Conservation (phyloP, 2,329 filamentous ascomycete species). For the Aspergillus novofumigatus region DNA sequence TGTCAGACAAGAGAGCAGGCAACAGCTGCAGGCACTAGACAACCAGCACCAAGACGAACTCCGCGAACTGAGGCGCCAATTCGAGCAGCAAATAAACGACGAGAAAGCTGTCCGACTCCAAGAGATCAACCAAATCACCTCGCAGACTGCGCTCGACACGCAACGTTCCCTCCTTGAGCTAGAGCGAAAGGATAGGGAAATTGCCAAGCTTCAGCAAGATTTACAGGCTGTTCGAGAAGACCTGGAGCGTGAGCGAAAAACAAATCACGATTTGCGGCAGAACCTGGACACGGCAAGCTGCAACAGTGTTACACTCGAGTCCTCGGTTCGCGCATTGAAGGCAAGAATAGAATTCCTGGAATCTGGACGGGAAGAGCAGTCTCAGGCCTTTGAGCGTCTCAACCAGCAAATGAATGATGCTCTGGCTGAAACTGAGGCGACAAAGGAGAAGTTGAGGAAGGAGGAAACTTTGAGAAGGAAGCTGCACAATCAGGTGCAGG, state of each 20-base stretch:
- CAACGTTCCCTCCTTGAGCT: constrained; percentile 43
- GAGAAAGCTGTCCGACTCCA: constrained; percentile 44
- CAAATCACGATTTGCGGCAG: constrained; percentile 55
- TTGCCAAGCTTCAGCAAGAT: constrained; percentile 41
- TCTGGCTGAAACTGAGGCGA: constrained; percentile 61
- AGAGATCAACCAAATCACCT: constrained; percentile 36
- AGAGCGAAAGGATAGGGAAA: constrained; percentile 53
- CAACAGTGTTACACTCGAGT: constrained; percentile 66
- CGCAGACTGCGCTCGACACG: constrained; percentile 33
- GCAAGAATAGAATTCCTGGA: constrained; percentile 86
- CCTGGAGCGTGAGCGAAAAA: constrained; percentile 58
- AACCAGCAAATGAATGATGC: constrained; percentile 77
- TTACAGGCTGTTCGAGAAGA: constrained; percentile 43
- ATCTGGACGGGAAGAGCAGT: constrained; percentile 84
- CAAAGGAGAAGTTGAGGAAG: constrained; percentile 77
- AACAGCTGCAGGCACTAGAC: constrained; percentile 55
- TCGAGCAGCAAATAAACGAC: constrained; percentile 64
- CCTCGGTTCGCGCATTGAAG: constrained; percentile 68
- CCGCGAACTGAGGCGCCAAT: constrained; percentile 58
- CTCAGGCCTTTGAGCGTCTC: constrained; percentile 76
- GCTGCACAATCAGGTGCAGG: constrained; percentile 95
- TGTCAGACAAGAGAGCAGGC: constrained; percentile 40
- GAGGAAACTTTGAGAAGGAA: constrained; percentile 89
- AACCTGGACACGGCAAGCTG: constrained; percentile 58
- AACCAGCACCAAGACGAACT: constrained; percentile 66